Conservation (phyloP, 2,329 filamentous ascomycete genomes). For the Scytalidium lignicola region DNA sequence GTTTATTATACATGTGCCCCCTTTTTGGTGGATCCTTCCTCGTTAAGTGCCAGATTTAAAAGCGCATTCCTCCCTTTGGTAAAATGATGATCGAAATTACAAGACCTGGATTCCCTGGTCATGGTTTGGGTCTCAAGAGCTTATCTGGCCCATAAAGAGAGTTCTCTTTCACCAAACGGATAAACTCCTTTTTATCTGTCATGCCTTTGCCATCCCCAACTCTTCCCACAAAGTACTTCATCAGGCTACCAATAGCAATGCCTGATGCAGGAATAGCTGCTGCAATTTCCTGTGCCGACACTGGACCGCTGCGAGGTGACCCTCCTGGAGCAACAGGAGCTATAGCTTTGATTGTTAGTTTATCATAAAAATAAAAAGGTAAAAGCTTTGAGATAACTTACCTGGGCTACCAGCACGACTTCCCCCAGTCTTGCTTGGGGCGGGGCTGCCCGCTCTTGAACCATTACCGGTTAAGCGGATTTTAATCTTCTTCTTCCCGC, state of each 20-base stretch:
- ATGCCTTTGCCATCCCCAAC: slow-evolving; percentile 45
- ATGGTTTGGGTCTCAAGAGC: slow-evolving; percentile 31
- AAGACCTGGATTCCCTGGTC: background rate
- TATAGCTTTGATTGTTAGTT: slow-evolving; percentile 13
- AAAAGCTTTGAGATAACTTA: slow-evolving; percentile 4
- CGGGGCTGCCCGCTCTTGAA: slow-evolving; percentile 59
- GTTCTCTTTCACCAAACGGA: slow-evolving; percentile 52
- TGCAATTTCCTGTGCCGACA: slow-evolving; percentile 49
- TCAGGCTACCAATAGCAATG: slow-evolving; percentile 48
- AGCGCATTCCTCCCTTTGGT: background rate
- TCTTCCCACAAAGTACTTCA: slow-evolving; percentile 49
- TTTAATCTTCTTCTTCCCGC: slow-evolving; percentile 54
- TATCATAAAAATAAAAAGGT: slow-evolving; percentile 12
- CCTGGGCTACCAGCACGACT: slow-evolving; percentile 28
- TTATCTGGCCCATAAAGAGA: slow-evolving; percentile 51
- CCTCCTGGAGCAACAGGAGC: slow-evolving; percentile 2
- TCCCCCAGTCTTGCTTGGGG: slow-evolving; percentile 18
- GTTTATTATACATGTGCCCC: slow-evolving; percentile 4
- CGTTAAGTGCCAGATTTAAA: background rate
- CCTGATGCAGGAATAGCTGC: slow-evolving; percentile 48
- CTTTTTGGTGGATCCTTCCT: background rate
- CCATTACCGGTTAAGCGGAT: slow-evolving; percentile 44
- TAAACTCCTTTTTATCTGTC: slow-evolving; percentile 51
- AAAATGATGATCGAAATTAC: background rate
- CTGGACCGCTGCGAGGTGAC: slow-evolving; percentile 20